Base-by-base conservation (phyloP, 805 yeast species). In the Zygotorulaspora danielsina region DNA sequence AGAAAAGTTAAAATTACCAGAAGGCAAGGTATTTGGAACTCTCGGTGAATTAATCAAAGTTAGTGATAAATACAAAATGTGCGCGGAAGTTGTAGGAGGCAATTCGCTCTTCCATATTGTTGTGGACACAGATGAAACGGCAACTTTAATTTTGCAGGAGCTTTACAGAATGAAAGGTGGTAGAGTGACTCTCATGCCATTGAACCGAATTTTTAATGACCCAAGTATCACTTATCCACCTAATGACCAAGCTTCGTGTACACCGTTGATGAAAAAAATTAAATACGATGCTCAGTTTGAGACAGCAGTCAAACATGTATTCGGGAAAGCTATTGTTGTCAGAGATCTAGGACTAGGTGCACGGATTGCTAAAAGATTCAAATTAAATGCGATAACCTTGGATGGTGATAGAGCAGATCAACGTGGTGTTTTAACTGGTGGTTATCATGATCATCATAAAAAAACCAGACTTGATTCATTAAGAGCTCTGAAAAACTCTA, bases 391-490 rank as follows among this genome's bases (percentile, higher is more conserved):
- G 1, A 83, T 93, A 11, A 93, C 98, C 0, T 65, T 90, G 12
- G 95, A 86, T 59, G 98, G 98, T 50, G 97, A 93, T 57, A 70
- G 86, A 48, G 86, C 86, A 35, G 94, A 86, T 51, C 78, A 77
- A 33, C 76, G 71, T 48, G 98, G 98, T 61, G 84, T 83, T 2
- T 61, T 93, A 32, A 79, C 86, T 17, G 97, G 97, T 62, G 97
- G 97, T 34, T 86, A 74, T 53, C 74, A 84, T 49, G 93, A 85
- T 51, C 52, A 50, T 16, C 74, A 71, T 50, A 75, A 75, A 43
- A 69, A 66, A 37, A 81, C 87, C 0, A 72, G 94, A 50, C 62
- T 89, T 34, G 95, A 87, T 49, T 75, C 81, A 2, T 68, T 86
- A 52, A 78, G 77, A 38, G 57, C 65, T 10, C 72, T 83, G 46